Evolutionary conservation across 352 stramenopile species (phyloP).

Genomic region (Pythium utonaiense): DNA sequence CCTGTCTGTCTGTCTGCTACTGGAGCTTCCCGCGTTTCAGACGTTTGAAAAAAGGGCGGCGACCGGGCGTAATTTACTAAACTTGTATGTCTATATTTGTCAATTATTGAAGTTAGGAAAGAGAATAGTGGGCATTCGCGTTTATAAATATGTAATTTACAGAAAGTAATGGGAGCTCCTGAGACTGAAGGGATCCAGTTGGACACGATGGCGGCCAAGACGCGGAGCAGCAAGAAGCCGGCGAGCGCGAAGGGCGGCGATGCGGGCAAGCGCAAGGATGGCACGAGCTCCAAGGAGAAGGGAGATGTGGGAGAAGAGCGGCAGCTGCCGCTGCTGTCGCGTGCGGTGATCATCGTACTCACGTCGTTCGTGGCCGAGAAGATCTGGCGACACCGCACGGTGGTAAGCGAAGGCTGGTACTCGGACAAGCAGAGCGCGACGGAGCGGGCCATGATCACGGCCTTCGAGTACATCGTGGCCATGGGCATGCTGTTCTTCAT

Average conservation of each 20-base stretch:
- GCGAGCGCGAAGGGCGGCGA: background rate
- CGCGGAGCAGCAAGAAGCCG: background rate
- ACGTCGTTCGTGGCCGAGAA: constrained; percentile 78
- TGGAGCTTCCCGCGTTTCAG: constrained; percentile 6
- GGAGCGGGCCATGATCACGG: constrained; percentile 60
- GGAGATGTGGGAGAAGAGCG: constrained; percentile 7
- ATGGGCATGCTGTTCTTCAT: constrained; percentile 78
- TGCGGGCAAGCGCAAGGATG: background rate
- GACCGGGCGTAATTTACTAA: background rate
- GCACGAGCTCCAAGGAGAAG: background rate
- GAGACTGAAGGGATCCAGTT: background rate
- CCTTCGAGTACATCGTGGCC: constrained; percentile 72
- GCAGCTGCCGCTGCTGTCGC: constrained; percentile 41
- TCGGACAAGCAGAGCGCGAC: constrained; percentile 47
- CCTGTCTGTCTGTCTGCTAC: background rate
- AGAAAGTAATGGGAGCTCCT: background rate
- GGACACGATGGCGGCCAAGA: background rate
- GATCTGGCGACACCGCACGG: constrained; percentile 71
- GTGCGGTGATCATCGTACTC: constrained; percentile 52
- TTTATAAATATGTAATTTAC: background rate
- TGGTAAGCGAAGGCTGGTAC: constrained; percentile 63
- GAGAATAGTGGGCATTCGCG: background rate
- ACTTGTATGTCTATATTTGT: background rate
- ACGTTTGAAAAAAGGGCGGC: constrained; percentile 23
- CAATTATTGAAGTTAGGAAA: background rate